Evolutionary conservation across 2,329 filamentous ascomycete species (phyloP).

Genomic region (Pleomassaria siparia): DNA sequence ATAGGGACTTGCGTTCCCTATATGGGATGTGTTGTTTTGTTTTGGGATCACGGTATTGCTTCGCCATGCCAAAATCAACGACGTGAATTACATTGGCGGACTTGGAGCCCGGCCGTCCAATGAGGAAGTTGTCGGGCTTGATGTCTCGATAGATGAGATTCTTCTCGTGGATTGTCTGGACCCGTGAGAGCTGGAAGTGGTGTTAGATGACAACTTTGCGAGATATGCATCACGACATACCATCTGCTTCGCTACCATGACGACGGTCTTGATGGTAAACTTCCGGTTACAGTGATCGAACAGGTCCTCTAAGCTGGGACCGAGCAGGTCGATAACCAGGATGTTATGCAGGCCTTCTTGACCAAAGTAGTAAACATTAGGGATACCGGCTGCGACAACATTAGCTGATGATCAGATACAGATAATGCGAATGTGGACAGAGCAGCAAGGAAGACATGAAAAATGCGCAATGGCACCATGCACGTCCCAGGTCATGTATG

Average conservation of each 20-base stretch:
- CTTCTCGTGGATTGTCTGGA: slow-evolving; percentile 96
- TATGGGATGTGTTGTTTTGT: slow-evolving; percentile 99
- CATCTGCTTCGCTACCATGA: slow-evolving; percentile 99
- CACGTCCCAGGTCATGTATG: background rate
- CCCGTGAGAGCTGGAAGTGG: slow-evolving; percentile 71
- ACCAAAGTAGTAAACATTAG: slow-evolving; percentile 99
- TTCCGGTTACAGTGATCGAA: slow-evolving; percentile 96
- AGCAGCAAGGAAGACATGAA: background rate
- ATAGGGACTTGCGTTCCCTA: slow-evolving; percentile 93
- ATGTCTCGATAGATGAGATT: slow-evolving; percentile 99
- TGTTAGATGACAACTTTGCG: background rate
- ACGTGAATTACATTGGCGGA: slow-evolving; percentile 98
- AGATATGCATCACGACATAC: slow-evolving; percentile 49
- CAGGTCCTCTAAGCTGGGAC: slow-evolving; percentile 91
- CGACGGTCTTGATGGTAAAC: slow-evolving; percentile 95
- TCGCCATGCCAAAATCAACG: slow-evolving; percentile 99
- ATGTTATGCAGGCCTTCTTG: slow-evolving; percentile 99
- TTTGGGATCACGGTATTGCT: slow-evolving; percentile 98
- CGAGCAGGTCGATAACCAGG: slow-evolving; percentile 93
- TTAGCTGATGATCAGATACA: slow-evolving; percentile 35
- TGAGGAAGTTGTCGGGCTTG: slow-evolving; percentile 99
- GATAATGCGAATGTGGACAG: background rate
- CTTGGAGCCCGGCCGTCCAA: slow-evolving; percentile 88
- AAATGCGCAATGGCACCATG: background rate
- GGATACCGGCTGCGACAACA: slow-evolving; percentile 75